Conservation (phyloP, 2,329 filamentous ascomycete species). For the Colletotrichum tamarilloi region DNA sequence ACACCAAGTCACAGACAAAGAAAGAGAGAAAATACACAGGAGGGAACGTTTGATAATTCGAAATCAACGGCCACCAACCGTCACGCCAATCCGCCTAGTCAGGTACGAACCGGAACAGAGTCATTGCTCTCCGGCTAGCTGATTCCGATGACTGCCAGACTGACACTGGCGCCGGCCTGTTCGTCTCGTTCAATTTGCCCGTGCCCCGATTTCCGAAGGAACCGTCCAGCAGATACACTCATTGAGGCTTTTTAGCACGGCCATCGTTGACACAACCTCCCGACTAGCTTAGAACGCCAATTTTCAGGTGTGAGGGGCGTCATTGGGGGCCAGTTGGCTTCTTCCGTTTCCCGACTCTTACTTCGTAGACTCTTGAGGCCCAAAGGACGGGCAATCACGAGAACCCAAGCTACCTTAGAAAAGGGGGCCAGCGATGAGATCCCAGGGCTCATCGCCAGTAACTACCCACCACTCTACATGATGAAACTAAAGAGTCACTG, state of each 20-base stretch:
- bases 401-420: background rate
- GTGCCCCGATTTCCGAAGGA: background rate
- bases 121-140: conserved; percentile 2
- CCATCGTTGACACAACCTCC: background rate
- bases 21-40: background rate
- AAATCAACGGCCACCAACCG: background rate
- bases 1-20: background rate
- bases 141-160: background rate
- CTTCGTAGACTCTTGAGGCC: background rate
- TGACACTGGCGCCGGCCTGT: background rate
- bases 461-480: conserved; percentile 19
- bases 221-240: background rate
- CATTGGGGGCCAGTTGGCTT: background rate
- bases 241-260: background rate
- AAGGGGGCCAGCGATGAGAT: conserved; percentile 10
- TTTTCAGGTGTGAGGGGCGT: background rate
- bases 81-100: background rate
- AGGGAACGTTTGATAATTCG: background rate
- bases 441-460: conserved; percentile 13
- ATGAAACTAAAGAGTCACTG: conserved; percentile 6
- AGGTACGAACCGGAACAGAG: background rate
- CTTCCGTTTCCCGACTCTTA: background rate
- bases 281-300: background rate
- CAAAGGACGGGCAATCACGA: background rate
- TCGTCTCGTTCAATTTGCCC: background rate